Conservation (phyloP, 73 alveolate genomes). For the Blepharisma stoltei region DNA sequence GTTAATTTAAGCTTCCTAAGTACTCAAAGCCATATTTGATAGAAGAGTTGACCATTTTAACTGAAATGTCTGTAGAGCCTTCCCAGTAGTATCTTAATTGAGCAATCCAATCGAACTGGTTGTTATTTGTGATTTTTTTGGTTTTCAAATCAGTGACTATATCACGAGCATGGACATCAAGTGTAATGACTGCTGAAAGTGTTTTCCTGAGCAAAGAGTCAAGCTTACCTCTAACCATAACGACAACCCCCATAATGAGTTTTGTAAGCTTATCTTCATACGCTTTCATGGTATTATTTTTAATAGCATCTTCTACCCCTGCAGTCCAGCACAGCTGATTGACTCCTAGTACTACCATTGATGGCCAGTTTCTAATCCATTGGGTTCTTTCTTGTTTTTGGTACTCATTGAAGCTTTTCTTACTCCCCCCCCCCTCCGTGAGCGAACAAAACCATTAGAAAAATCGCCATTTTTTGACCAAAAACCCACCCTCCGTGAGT, state of each 20-base stretch:
- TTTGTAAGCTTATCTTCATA: slow-evolving; percentile 65
- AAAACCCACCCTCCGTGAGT: too few relatives aligned
- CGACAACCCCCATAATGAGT: slow-evolving; percentile 88
- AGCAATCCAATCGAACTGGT: slow-evolving; percentile 99
- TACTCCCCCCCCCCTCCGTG: too few relatives aligned
- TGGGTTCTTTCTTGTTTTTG: slow-evolving; percentile 79
- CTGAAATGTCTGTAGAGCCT: slow-evolving; percentile 48
- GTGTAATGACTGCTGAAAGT: slow-evolving; percentile 95
- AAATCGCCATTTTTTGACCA: too few relatives aligned
- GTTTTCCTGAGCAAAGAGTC: slow-evolving; percentile 94
- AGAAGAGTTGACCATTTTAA: slow-evolving; percentile 75
- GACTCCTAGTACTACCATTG: slow-evolving; percentile 87
- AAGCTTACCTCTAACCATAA: slow-evolving; percentile 95
- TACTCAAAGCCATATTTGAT: slow-evolving; percentile 95
- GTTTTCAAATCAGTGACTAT: slow-evolving; percentile 66
- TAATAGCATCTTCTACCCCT: slow-evolving; percentile 98
- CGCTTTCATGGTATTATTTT: slow-evolving; percentile 59
- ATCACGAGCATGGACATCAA: slow-evolving; percentile 99
- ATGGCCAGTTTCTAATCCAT: slow-evolving; percentile 98
- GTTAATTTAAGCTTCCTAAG: slow-evolving; percentile 90
- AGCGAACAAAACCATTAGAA: too few relatives aligned
- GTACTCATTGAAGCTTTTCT: slow-evolving; percentile 76
- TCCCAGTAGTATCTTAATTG: slow-evolving; percentile 98
- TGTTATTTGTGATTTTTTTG: slow-evolving; percentile 33
- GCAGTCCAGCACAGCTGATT: slow-evolving; percentile 97